Evolutionary conservation across 208 protist species (phyloP).

Genomic region (Trypanosoma avium): DNA sequence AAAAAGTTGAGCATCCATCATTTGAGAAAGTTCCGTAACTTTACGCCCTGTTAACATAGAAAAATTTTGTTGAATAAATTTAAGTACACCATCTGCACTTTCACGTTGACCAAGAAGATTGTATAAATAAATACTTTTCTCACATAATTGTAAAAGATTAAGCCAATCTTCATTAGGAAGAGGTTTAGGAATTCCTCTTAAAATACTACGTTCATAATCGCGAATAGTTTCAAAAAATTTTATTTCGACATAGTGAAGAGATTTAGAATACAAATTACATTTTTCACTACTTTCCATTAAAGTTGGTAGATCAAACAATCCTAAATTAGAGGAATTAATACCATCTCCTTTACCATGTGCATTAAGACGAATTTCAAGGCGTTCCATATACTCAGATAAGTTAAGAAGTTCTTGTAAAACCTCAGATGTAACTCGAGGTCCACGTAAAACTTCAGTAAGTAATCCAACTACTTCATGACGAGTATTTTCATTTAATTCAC

Average conservation of each 20-base stretch:
- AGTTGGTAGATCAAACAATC: conserved; percentile 81
- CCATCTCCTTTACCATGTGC: conserved; percentile 34
- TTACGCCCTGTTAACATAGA: conserved; percentile 72
- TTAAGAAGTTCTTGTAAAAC: conserved; percentile 96
- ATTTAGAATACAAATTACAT: conserved; percentile 94
- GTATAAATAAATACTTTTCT: conserved; percentile 97
- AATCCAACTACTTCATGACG: conserved; percentile 50
- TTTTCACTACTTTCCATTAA: conserved; percentile 93
- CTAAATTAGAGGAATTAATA: conserved; percentile 39
- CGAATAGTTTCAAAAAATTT: conserved; percentile 82
- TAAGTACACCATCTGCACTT: conserved; percentile 96
- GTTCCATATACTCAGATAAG: conserved; percentile 97
- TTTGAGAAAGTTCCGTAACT: conserved; percentile 63
- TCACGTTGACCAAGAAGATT: conserved; percentile 98
- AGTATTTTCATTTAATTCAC: conserved; percentile 63
- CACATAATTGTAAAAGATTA: conserved; percentile 70
- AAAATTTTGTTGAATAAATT: conserved; percentile 93
- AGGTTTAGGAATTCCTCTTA: conserved; percentile 54
- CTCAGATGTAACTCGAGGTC: conserved; percentile 75
- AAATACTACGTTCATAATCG: conserved; percentile 69
- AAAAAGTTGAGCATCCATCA: conserved; percentile 90
- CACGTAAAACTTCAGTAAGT: conserved; percentile 73
- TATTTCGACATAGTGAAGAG: conserved; percentile 95
- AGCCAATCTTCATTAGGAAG: conserved; percentile 65
- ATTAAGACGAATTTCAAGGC: conserved; percentile 83